These are phyloP conservation scores for Lactarius hatsudake DNA, from an alignment of 768 basidiomycete genomes.

Conservation along the genomic window DNA sequence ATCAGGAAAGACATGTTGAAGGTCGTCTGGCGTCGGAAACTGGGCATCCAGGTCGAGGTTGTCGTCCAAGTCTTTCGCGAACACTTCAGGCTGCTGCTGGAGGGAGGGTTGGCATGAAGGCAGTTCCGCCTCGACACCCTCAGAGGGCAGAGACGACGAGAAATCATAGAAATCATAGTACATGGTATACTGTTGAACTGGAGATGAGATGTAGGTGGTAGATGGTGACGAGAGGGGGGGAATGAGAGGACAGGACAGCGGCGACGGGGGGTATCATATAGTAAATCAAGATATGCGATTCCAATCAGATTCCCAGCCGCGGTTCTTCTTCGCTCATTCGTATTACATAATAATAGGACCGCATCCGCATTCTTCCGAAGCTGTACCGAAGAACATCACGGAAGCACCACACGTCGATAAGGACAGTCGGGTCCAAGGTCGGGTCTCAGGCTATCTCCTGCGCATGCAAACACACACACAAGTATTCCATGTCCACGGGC, in stretches of 20 bases:
- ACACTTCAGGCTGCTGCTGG: not conserved
- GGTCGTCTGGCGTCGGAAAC: not conserved
- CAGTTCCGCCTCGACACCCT: not conserved
- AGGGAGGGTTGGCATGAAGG: not conserved
- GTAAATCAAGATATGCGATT: not conserved
- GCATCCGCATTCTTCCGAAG: not conserved
- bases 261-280: not conserved
- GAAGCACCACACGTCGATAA: not conserved
- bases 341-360: not conserved
- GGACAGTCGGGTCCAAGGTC: too few relatives aligned
- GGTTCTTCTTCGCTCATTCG: not conserved
- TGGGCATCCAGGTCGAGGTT: not conserved
- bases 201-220: not conserved
- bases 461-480: too few relatives aligned
- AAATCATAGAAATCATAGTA: not conserved
- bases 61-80: not conserved
- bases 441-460: too few relatives aligned
- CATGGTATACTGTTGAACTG: not conserved
- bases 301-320: too few relatives aligned
- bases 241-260: not conserved
- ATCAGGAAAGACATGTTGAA: too few relatives aligned
- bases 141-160: not conserved
- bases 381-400: not conserved
- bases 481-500: too few relatives aligned
- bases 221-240: not conserved